Evolutionary conservation across 345 rosid species (phyloP).

Genomic region (Gossypium herbaceum): DNA sequence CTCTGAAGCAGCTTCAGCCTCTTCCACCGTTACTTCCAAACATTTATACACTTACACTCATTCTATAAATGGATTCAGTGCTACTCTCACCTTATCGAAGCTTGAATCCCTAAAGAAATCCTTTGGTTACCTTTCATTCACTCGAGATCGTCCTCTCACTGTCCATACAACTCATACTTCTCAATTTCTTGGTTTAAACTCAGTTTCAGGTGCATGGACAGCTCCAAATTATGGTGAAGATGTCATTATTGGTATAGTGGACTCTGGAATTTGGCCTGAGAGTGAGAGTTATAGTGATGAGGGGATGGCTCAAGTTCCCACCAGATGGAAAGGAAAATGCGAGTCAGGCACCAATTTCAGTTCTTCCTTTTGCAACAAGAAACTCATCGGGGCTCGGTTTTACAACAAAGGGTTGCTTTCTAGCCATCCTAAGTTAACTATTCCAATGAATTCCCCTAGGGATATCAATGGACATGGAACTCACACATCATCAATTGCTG

Average conservation of each 20-base stretch:
- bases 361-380: conserved; percentile 27
- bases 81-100: background rate
- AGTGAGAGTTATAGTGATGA: conserved; percentile 28
- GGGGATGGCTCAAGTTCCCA: conserved; percentile 29
- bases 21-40: conserved; percentile 8
- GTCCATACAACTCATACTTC: conserved; percentile 35
- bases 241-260: conserved; percentile 35
- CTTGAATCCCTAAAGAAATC: conserved; percentile 3
- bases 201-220: conserved; percentile 29
- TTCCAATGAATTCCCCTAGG: conserved; percentile 26
- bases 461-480: conserved; percentile 38
- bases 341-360: conserved; percentile 25
- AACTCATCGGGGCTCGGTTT: conserved; percentile 38
- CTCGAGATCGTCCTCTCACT: conserved; percentile 32
- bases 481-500: conserved; percentile 38
- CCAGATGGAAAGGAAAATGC: conserved; percentile 38
- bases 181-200: conserved; percentile 36
- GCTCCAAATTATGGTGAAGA: conserved; percentile 25
- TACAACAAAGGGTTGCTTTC: conserved; percentile 30
- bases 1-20: background rate
- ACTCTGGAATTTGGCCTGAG: conserved; percentile 38
- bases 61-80: conserved; percentile 4
- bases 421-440: background rate
- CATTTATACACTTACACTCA: conserved; percentile 9
- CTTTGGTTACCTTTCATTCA: background rate